These are phyloP conservation scores for Candida chilensis DNA, from an alignment of 805 yeast genomes.

Conservation along the genomic window DNA sequence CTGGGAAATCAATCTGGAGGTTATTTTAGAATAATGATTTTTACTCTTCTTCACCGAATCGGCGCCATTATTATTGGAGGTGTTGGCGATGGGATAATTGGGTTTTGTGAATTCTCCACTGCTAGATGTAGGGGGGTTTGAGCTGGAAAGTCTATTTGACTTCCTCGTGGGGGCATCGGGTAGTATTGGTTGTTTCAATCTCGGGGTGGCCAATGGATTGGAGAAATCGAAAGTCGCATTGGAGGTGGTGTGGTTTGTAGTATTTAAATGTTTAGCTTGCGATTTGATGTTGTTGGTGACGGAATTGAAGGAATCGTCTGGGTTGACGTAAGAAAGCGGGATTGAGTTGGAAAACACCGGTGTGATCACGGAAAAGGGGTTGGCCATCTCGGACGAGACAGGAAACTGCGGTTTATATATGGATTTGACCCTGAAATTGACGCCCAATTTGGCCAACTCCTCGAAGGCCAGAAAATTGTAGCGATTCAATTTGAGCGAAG, in stretches of 20 bases:
- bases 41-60: slow-evolving; percentile 16
- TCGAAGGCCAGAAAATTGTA: slow-evolving; percentile 83
- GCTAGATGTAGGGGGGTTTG: slow-evolving; percentile 5
- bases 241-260: too few species aligned
- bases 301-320: neutral
- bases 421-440: slow-evolving; percentile 50
- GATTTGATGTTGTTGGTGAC: slow-evolving; percentile 1
- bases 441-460: slow-evolving; percentile 64
- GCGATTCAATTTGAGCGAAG: slow-evolving; percentile 67
- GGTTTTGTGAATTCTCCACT: slow-evolving; percentile 4
- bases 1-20: slow-evolving; percentile 37
- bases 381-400: neutral
- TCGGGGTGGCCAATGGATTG: slow-evolving; percentile 29
- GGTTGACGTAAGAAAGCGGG: neutral
- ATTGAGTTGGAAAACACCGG: neutral
- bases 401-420: slow-evolving; percentile 25
- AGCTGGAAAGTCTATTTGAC: slow-evolving; percentile 11
- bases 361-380: neutral
- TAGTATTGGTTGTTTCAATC: slow-evolving; percentile 18
- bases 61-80: neutral
- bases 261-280: too few species aligned
- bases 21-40: slow-evolving; percentile 31
- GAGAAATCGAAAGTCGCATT: too few species aligned
- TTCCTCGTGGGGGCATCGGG: slow-evolving; percentile 31
- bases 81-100: slow-evolving; percentile 6